phyloP scores from a whole-genome alignment of 805 yeast genomes.

The Saccharomycopsis synnaedendra region DNA sequence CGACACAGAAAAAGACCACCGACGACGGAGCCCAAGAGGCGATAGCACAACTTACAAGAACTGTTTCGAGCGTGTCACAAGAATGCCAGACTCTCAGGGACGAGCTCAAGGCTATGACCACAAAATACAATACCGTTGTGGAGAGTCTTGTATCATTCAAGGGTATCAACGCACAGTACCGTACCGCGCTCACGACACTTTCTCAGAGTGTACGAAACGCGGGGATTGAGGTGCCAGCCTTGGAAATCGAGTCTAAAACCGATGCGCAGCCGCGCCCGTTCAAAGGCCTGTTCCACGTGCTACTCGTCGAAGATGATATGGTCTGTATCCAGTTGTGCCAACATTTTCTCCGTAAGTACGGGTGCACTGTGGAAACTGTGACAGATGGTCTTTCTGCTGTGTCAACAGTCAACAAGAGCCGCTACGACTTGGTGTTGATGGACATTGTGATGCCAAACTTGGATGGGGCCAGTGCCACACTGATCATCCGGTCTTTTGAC shows the following conservation, averaged over 20 bases:
- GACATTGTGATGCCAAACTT: conserved; percentile 84
- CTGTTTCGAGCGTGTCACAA: conserved; percentile 24
- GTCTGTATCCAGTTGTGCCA: conserved; percentile 77
- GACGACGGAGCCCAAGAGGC: conserved; percentile 13
- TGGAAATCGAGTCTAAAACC: conserved; percentile 27
- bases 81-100: conserved; percentile 24
- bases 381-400: conserved; percentile 90
- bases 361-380: conserved; percentile 87
- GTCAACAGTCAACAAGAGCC: conserved; percentile 54
- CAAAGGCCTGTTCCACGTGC: conserved; percentile 47
- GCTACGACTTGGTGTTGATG: conserved; percentile 72
- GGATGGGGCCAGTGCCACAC: conserved; percentile 86
- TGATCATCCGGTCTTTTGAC: conserved; percentile 77
- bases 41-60: conserved; percentile 20
- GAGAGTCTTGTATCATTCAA: conserved; percentile 50
- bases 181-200: conserved; percentile 38
- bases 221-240: conserved; percentile 59
- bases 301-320: conserved; percentile 70
- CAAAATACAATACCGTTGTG: conserved; percentile 53
- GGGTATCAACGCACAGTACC: conserved; percentile 44
- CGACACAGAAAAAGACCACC: conserved; percentile 36
- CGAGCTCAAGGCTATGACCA: conserved; percentile 33
- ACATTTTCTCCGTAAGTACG: conserved; percentile 74
- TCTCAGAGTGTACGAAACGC: conserved; percentile 38
- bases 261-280: conserved; percentile 11